phyloP scores from a whole-genome alignment of 331 rosid genomes.

The Rosa hybrid region DNA sequence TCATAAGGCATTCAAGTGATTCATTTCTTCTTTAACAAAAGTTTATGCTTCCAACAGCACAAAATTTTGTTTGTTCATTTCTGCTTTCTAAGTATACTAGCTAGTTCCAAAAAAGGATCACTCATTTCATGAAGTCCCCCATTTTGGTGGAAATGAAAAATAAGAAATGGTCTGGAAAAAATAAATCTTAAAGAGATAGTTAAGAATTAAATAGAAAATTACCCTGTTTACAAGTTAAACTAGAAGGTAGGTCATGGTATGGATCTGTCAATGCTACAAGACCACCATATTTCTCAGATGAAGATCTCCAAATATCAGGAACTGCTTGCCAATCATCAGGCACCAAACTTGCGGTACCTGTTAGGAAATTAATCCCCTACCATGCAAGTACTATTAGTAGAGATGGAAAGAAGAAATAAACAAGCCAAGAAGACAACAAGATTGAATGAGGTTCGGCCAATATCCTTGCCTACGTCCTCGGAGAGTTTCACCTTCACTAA shows the following conservation, averaged over 20 bases:
- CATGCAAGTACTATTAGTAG: no score
- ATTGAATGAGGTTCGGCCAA: no score
- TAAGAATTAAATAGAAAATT: neutral
- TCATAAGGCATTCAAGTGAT: no score
- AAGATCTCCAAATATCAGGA: constrained; percentile 93
- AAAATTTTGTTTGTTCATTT: neutral
- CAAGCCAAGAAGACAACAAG: no score
- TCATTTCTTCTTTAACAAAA: neutral
- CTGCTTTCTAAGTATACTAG: neutral
- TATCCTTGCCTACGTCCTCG: no score
- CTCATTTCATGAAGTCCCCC: constrained; percentile 2
- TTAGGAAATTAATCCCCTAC: no score
- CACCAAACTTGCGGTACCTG: constrained; percentile 14
- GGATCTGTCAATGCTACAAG: constrained; percentile 73
- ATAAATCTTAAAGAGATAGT: neutral
- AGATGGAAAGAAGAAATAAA: no score
- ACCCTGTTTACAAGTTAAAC: constrained; percentile 83
- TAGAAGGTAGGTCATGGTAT: constrained; percentile 82
- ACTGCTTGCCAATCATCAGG: constrained; percentile 82
- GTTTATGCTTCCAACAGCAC: neutral
- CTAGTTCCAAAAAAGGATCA: neutral
- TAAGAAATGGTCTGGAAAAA: neutral
- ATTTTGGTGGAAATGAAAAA: neutral
- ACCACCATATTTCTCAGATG: constrained; percentile 84
- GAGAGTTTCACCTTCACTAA: no score